Evolutionary conservation across 108 stramenopile genomes (phyloP), one percentile per base, ranked within the genome.

Genomic region (Nannochloropsis granulata): DNA sequence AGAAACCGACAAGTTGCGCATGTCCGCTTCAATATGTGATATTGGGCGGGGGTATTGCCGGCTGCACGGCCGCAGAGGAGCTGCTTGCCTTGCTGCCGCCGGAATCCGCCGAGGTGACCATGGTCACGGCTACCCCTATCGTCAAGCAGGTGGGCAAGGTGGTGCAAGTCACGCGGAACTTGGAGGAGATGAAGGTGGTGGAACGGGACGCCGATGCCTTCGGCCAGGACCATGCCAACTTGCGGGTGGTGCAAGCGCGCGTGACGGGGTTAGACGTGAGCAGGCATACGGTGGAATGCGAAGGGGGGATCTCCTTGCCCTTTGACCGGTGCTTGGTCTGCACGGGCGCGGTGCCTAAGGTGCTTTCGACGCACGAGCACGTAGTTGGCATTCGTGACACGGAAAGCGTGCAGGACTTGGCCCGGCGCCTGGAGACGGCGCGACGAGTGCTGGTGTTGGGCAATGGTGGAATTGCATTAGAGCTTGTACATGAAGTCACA

Each of bases 401-500:
- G 19, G 81, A 84, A 81, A 89, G 88, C 86, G 89, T 89, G 83
- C 44, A 86, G 34, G 43, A 82, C 14, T 25, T 89, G 26, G 24
- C 43, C 45, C 14, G 83, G 81, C 25, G 84, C 26, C 19, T 89
- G 21, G 25, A 24, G 43, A 79, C 25, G 13, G 88, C 88, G 13
- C 82, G 43, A 10, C 43, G 85, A 13, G 88, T 89, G 44, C 83
- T 86, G 43, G 79, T 89, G 12, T 42, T 89, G 24, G 89, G 89
- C 24, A 89, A 89, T 43, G 89, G 89, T 24, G 89, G 89, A 16
- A 88, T 89, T 44, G 89, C 89, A 23, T 79, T 89, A 44, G 89
- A 89, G 85, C 43, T 89, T 43, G 86, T 86, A 21, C 88, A 89
- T n/a, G 84, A 83, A 13, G 81, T 89, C 13, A 88, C 21, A 8